Percentiles rank a stretch among this genome's conserved stretches.
These are phyloP conservation scores for Saposhnikovia divaricata DNA, from an alignment of 129 eudicot species.

Conservation along the genomic window DNA sequence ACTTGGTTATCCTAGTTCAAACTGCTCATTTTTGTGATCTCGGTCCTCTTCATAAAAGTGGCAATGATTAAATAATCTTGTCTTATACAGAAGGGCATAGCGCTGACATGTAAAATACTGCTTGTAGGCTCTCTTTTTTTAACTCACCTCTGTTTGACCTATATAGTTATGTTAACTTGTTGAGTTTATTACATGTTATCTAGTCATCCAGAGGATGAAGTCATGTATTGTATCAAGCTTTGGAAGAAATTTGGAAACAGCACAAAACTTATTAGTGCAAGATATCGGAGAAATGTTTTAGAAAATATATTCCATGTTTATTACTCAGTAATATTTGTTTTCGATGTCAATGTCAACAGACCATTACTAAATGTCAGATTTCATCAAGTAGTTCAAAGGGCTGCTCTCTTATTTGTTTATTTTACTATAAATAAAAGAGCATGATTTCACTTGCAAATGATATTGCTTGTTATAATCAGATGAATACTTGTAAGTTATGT, in stretches of 20 bases:
- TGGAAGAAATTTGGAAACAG: not conserved
- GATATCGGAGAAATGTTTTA: too few relatives aligned
- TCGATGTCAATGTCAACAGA: too few relatives aligned
- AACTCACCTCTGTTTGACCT: not conserved
- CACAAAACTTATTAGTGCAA: too few relatives aligned
- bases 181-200: not conserved
- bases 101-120: not conserved
- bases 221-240: not conserved
- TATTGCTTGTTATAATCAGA: not conserved
- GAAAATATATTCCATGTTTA: too few relatives aligned
- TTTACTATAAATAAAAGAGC: too few relatives aligned
- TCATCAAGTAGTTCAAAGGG: too few relatives aligned
- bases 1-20: too few relatives aligned
- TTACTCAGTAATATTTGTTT: too few relatives aligned
- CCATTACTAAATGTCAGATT: too few relatives aligned
- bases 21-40: too few relatives aligned
- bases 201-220: not conserved
- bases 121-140: not conserved
- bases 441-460: not conserved
- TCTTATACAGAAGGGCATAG: not conserved
- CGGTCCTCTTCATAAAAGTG: not conserved
- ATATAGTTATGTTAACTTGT: not conserved
- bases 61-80: too few relatives aligned
- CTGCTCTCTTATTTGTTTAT: too few relatives aligned
- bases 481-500: not conserved